phyloP scores from a whole-genome alignment of 352 stramenopile genomes.

The Globisporangium viniferum region DNA sequence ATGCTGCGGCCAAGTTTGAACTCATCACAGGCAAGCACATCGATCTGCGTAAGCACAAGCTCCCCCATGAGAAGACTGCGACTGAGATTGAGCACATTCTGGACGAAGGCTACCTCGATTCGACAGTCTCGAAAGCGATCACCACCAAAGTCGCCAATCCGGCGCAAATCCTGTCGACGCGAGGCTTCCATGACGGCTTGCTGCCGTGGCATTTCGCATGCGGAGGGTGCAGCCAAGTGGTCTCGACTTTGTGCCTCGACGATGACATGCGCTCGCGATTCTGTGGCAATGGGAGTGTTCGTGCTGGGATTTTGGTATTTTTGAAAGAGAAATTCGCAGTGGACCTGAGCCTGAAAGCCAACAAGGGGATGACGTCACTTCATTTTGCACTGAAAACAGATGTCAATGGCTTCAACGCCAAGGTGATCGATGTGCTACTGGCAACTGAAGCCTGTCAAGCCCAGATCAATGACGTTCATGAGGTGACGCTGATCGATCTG shows the following conservation, averaged over 20 bases:
- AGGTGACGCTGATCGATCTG: constrained; percentile 44
- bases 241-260: constrained; percentile 35
- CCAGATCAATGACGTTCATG: constrained; percentile 54
- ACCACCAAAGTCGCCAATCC: constrained; percentile 28
- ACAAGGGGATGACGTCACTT: constrained; percentile 36
- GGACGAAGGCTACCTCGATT: constrained; percentile 32
- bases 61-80: constrained; percentile 37
- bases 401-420: constrained; percentile 36
- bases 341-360: constrained; percentile 28
- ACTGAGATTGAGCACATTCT: constrained; percentile 61
- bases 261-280: constrained; percentile 44
- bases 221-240: constrained; percentile 41
- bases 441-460: constrained; percentile 3
- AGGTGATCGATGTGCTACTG: constrained; percentile 51
- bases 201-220: constrained; percentile 67
- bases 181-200: constrained; percentile 31
- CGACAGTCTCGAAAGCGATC: constrained; percentile 34
- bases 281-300: constrained; percentile 33
- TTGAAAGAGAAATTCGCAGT: constrained; percentile 31
- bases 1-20: constrained; percentile 20
- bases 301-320: constrained; percentile 36
- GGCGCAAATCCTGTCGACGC: constrained; percentile 29
- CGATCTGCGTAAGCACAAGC: constrained; percentile 64
- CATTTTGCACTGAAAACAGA: constrained; percentile 58
- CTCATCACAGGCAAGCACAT: constrained; percentile 29